Base-by-base conservation (phyloP, 441 rosid species). In the Syzygium syzygioides region DNA sequence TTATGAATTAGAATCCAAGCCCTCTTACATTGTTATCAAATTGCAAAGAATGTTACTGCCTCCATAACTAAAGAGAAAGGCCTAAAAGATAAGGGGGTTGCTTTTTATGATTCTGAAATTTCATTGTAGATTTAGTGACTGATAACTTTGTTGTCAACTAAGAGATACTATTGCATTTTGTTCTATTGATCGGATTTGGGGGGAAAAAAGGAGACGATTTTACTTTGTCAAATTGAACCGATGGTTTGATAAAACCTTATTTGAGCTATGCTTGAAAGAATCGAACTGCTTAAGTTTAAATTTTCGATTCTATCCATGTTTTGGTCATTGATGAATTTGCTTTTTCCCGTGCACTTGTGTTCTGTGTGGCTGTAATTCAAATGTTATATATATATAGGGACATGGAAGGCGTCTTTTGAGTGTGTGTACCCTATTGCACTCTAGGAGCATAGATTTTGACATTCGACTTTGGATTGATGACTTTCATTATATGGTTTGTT, bases 21-120 rank as follows among this genome's bases (percentile, higher is more conserved):
- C 7, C 30, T 59, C 64, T 59, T 0, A 12, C n/a, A n/a, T n/a
- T n/a, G 26, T 30, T 11, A 26, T n/a, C 1, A 11, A 26, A 59
- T 60, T 60, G 17, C 32, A 0, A 13, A 28, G 32, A 60, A 0
- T 60, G 18, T 28, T 6, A 9, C 18, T 60, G 0, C 32, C 66
- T 60, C 66, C 32, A 6, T 60, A 0, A 60, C 2, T 5, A 14
- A 14, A 28, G 18, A 15, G 32, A 3, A 60, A 28, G 17, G 6
- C 9, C 66, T 14, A 1, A 60, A 28, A 60, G 0, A 0, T 28
- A 60, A 28, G 2, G 32, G 6, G 32, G 32, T 28, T 32, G 0
- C 9, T 60, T 12, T 18, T 60, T 13, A 12, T 60, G 9, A 28
- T 60, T 28, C 2, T 60, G 32, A 60, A 0, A 0, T 28, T 60